A percentile compares a stretch with the other conserved stretches of the same genome.
phyloP scores from a whole-genome alignment of 768 basidiomycete species.

The Kwoniella shandongensis region DNA sequence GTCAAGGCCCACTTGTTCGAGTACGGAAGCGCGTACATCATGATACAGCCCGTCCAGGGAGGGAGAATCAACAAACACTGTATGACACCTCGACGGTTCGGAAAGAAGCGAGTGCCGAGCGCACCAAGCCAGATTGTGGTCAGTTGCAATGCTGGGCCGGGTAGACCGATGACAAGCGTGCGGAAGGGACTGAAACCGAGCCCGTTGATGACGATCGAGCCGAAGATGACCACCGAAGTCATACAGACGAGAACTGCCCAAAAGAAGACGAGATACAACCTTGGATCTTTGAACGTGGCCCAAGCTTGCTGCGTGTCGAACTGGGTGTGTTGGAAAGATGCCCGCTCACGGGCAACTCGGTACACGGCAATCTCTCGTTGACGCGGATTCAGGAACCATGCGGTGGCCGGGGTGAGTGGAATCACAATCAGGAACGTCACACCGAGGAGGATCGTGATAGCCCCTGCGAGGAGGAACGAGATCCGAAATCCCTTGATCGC shows the following conservation, averaged over 20 bases:
- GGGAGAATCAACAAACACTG: conserved; percentile 13
- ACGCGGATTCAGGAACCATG: conserved; percentile 33
- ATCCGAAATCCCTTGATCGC: conserved; percentile 29
- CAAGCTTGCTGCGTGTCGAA: conserved; percentile 29
- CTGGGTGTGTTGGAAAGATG: conserved; percentile 21
- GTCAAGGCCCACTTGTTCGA: conserved; percentile 26
- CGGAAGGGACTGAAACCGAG: conserved; percentile 20
- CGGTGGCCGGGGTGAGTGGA: conserved; percentile 19
- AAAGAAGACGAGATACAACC: conserved; percentile 22
- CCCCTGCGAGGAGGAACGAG: conserved; percentile 26
- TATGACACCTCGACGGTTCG: conserved; percentile 24
- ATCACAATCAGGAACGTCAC: conserved; percentile 26
- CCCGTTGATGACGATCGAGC: conserved; percentile 33
- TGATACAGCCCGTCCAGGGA: conserved; percentile 28
- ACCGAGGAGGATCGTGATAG: conserved; percentile 28
- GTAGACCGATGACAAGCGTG: conserved; percentile 14
- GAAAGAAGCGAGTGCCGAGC: conserved; percentile 15
- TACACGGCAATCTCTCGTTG: conserved; percentile 28
- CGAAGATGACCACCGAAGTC: conserved; percentile 30
- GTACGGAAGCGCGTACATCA: conserved; percentile 28
- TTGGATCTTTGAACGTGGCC: conserved; percentile 29
- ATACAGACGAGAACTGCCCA: conserved; percentile 33
- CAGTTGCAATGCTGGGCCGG: conserved; percentile 25
- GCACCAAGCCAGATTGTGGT: conserved; percentile 18
- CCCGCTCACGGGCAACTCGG: conserved; percentile 37